Evolutionary conservation across 208 protist species (phyloP), one percentile per base, ranked within the genome.

Genomic region (Eutreptiella sp.): DNA sequence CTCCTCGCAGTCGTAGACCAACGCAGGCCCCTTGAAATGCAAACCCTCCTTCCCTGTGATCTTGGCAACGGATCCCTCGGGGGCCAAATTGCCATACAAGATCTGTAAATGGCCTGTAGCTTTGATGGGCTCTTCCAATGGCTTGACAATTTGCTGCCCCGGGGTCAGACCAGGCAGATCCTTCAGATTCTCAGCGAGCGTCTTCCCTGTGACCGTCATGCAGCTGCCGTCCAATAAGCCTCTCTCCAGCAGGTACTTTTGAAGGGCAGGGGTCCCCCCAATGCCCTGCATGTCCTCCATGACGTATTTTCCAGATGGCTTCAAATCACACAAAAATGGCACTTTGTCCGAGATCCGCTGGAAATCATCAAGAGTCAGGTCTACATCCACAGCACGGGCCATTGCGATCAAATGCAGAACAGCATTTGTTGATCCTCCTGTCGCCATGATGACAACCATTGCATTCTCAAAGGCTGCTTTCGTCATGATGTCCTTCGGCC

Each of bases 401-500:
- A 74, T 74, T 1, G 68, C 68, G 33, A 74, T 58, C 3, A 74
- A 27, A 43, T 74, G 68, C 4, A 74, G 68, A 27, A 74, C 68
- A 7, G 68, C 68, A 45, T 74, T 74, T 2, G 68, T 74, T 3
- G 59, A 68, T 11, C 72, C 70, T n/a, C 75, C 75, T 1, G 73
- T 27, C 14, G 66, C 70, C 57, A 74, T 71, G 16, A 67, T 43
- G 26, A 75, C 64, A 14, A 34, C 34, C 9, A 79, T 66, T 7
- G 76, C 72, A 50, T 81, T 81, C 38, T 63, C 43, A 46, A 81
- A 81, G 7, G 76, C 72, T 1, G 41, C 11, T 2, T 41, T 34
- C n/a, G 59, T 75, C 59, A 80, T 76, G 50, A 80, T 80, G 42
- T 75, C 72, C 4, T 50, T 29, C 27, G 71, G 67, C 53, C 68